Percentiles rank a stretch among this genome's conserved stretches.
These are phyloP conservation scores for Oropetium thomaeum DNA, from an alignment of 176 grass and related monocot species.

Conservation along the genomic window DNA sequence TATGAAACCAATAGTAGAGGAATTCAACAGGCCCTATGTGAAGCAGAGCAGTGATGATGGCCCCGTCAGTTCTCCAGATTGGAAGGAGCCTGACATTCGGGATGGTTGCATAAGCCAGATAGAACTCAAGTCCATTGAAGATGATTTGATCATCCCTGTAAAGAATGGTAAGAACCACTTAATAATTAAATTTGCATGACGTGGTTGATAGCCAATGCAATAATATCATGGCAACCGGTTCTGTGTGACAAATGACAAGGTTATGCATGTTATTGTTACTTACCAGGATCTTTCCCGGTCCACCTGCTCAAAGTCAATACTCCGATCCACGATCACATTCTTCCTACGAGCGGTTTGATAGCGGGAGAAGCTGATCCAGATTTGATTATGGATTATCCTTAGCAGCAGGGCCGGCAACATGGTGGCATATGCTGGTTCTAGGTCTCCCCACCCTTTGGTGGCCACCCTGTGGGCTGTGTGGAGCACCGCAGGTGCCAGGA, in stretches of 20 bases:
- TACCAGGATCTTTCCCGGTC: conserved; percentile 87
- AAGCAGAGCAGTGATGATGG: conserved; percentile 44
- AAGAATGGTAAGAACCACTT: not conserved
- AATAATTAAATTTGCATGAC: not conserved
- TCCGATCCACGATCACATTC: conserved; percentile 72
- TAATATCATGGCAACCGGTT: not conserved
- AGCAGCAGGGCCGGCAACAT: conserved; percentile 54
- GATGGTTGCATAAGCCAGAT: conserved; percentile 33
- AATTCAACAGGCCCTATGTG: conserved; percentile 79
- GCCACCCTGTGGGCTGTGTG: conserved; percentile 45
- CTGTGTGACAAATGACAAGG: not conserved
- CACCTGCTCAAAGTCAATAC: conserved; percentile 87
- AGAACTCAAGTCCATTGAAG: conserved; percentile 68
- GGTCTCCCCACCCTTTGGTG: conserved; percentile 46
- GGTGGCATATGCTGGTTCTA: conserved; percentile 34
- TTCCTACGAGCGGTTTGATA: conserved; percentile 78
- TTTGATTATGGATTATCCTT: conserved; percentile 85
- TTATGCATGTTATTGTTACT: not conserved
- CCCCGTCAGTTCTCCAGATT: conserved; percentile 64
- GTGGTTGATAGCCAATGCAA: not conserved
- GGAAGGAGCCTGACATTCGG: conserved; percentile 39
- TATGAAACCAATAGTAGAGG: conserved; percentile 94
- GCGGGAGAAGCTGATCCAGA: conserved; percentile 77
- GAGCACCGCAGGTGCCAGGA: conserved; percentile 59
- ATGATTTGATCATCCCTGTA: conserved; percentile 96